Evolutionary conservation across 2,329 filamentous ascomycete species (phyloP).

Genomic region (Cytospora schulzeri): DNA sequence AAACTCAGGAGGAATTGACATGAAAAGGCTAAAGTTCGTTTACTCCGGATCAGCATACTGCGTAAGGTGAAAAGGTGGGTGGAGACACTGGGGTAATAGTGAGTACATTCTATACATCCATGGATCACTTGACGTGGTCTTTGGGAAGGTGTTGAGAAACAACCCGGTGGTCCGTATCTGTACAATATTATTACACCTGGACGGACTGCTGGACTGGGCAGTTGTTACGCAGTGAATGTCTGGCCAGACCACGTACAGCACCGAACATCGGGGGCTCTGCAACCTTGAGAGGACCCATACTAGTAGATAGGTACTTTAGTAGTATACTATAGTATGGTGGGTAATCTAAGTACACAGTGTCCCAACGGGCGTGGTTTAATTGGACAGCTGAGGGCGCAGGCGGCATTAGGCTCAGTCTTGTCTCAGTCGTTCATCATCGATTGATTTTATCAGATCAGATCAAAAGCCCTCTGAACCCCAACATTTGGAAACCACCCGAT

Average conservation of each 20-base stretch:
- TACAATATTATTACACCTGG: too few relatives aligned
- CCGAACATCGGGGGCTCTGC: slow-evolving; percentile 10
- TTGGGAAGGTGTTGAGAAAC: neutral
- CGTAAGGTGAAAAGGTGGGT: slow-evolving; percentile 1
- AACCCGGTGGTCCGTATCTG: neutral
- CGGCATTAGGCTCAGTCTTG: neutral
- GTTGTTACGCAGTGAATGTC: neutral
- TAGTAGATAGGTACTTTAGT: neutral
- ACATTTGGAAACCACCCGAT: neutral
- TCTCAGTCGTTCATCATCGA: neutral
- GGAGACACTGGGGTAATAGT: neutral
- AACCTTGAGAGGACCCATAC: neutral
- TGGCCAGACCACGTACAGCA: slow-evolving; percentile 7
- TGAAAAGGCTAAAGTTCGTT: neutral
- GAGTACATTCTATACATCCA: neutral
- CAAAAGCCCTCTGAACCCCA: neutral
- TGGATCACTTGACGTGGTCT: neutral
- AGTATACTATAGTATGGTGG: neutral
- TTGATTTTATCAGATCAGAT: slow-evolving; percentile 1
- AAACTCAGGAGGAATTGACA: slow-evolving; percentile 15
- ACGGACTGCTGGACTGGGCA: too few relatives aligned
- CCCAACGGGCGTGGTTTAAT: neutral
- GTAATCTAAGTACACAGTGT: neutral
- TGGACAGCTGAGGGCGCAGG: neutral
- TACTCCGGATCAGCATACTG: neutral